Percentiles rank a stretch among this genome's conserved stretches.
Evolutionary conservation across 345 rosid genomes (phyloP).

Genomic region (Eucalyptus erythrocorys): DNA sequence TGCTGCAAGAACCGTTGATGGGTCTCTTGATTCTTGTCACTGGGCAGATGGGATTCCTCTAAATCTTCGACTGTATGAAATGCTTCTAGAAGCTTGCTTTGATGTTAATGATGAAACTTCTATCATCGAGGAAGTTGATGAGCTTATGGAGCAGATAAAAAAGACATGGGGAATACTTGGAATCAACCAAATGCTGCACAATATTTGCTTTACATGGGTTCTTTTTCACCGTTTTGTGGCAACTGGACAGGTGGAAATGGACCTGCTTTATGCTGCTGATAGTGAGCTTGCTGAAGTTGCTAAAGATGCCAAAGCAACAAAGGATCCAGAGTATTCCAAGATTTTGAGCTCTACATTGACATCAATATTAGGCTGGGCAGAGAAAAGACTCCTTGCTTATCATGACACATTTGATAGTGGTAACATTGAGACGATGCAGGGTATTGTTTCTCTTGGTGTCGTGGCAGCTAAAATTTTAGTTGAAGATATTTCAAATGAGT

Average conservation of each 20-base stretch:
- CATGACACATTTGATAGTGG: slow-evolving; percentile 81
- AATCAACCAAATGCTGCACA: slow-evolving; percentile 75
- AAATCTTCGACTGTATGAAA: slow-evolving; percentile 75
- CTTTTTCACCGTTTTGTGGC: slow-evolving; percentile 76
- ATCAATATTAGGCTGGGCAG: slow-evolving; percentile 93
- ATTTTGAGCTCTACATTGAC: slow-evolving; percentile 76
- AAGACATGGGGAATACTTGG: slow-evolving; percentile 95
- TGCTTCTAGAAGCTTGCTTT: slow-evolving; percentile 83
- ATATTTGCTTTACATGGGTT: slow-evolving; percentile 89
- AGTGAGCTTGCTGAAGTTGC: slow-evolving; percentile 79
- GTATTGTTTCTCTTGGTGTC: slow-evolving; percentile 81
- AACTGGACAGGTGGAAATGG: slow-evolving; percentile 70
- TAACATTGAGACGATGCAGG: slow-evolving; percentile 66
- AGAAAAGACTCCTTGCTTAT: slow-evolving; percentile 92
- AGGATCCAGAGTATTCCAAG: slow-evolving; percentile 79
- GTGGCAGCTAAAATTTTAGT: slow-evolving; percentile 83
- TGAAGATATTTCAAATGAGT: slow-evolving; percentile 93
- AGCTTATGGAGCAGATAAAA: slow-evolving; percentile 93
- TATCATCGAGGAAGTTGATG: slow-evolving; percentile 81
- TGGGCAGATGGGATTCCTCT: slow-evolving; percentile 98
- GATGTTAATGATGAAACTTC: slow-evolving; percentile 61
- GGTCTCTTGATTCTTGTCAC: slow-evolving; percentile 73
- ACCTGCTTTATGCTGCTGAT: slow-evolving; percentile 70
- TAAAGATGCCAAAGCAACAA: slow-evolving; percentile 82
- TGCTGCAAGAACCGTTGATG: slow-evolving; percentile 67